phyloP scores from a whole-genome alignment of 352 stramenopile species.

The Nothophytophthora sp. region DNA sequence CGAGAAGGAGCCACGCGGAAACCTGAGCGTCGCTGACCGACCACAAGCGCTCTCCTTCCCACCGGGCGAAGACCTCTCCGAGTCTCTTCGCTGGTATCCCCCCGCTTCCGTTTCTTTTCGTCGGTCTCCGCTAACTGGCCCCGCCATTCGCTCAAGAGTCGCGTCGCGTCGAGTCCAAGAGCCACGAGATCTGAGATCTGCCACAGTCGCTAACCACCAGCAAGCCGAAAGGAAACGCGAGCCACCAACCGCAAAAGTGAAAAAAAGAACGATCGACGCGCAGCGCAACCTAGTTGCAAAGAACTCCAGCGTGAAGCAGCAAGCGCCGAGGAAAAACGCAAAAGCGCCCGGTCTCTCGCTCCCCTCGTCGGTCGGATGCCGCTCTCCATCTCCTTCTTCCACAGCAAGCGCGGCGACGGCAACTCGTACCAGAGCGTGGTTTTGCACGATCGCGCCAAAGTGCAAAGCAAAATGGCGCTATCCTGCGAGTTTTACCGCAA shows the following conservation, averaged over 20 bases:
- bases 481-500: conserved; percentile 62
- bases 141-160: conserved; percentile 23
- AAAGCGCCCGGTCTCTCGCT: not conserved
- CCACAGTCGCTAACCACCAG: conserved; percentile 8
- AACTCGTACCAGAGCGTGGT: conserved; percentile 39
- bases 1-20: too few species aligned
- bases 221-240: not conserved
- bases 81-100: conserved; percentile 28
- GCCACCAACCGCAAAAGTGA: too few species aligned
- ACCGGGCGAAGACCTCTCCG: conserved; percentile 14
- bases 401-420: conserved; percentile 26
- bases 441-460: conserved; percentile 33
- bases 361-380: conserved; percentile 36
- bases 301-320: too few species aligned
- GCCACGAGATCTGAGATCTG: not conserved
- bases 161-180: conserved; percentile 15
- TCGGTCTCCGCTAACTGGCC: conserved; percentile 29
- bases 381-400: conserved; percentile 52
- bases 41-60: conserved; percentile 22
- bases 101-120: conserved; percentile 13
- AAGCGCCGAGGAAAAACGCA: not conserved
- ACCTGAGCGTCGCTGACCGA: too few species aligned
- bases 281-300: too few species aligned
- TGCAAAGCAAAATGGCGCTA: conserved; percentile 36
- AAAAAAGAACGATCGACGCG: too few species aligned